Evolutionary conservation across 805 yeast species (phyloP).

Genomic region (Hanseniaspora jakobsenii): DNA sequence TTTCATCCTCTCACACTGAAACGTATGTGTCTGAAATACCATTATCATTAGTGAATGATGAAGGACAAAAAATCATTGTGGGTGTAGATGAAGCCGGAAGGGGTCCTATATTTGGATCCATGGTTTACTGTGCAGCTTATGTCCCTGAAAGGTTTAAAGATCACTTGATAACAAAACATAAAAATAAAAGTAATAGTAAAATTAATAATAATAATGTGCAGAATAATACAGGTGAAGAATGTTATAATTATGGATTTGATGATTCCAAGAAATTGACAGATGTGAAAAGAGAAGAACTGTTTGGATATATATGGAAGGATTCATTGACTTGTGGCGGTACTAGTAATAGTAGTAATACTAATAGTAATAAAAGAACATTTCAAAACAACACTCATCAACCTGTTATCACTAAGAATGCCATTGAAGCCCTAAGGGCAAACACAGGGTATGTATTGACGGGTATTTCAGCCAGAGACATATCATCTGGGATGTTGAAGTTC

Average conservation of each 20-base stretch:
- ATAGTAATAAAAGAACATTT: too few species aligned
- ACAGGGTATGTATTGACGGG: constrained; percentile 82
- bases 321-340: constrained; percentile 30
- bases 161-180: constrained; percentile 28
- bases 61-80: constrained; percentile 36
- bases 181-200: too few species aligned
- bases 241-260: constrained; percentile 67
- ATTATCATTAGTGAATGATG: constrained; percentile 21
- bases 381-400: too few species aligned
- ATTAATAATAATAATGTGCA: too few species aligned
- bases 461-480: constrained; percentile 77
- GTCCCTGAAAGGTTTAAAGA: constrained; percentile 28
- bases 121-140: constrained; percentile 89
- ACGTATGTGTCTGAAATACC: constrained; percentile 46
- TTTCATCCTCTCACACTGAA: constrained; percentile 28
- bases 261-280: constrained; percentile 85
- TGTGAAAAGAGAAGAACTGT: constrained; percentile 48
- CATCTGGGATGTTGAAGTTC: constrained; percentile 74
- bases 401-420: too few species aligned
- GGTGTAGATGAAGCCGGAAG: constrained; percentile 99
- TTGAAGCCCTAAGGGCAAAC: constrained; percentile 20
- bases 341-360: constrained; percentile 33
- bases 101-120: constrained; percentile 95
- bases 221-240: constrained; percentile 36
- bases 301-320: constrained; percentile 42